Percentiles rank a stretch among this genome's conserved stretches.
Evolutionary conservation across 1,284 basidiomycete genomes (phyloP).

Genomic region (Tylopilus sp.): DNA sequence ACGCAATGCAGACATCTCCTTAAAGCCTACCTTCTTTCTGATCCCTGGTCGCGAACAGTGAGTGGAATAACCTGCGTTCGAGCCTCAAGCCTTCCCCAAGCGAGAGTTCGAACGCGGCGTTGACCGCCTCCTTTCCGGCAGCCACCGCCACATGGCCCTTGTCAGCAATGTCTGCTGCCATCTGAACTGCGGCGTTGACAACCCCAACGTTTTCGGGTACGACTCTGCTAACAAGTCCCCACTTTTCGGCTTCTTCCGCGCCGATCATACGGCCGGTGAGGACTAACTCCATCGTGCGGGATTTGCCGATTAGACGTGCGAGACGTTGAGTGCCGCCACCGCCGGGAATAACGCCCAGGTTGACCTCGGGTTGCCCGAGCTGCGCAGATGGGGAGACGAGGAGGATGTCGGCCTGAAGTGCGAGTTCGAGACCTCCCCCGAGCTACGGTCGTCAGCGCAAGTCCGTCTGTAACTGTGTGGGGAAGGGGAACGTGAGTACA

Average conservation of each 20-base stretch:
- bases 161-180: slow-evolving; percentile 78
- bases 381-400: slow-evolving; percentile 90
- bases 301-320: slow-evolving; percentile 86
- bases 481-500: slow-evolving; percentile 27
- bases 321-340: slow-evolving; percentile 85
- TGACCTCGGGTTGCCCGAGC: slow-evolving; percentile 98
- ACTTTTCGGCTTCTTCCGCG: slow-evolving; percentile 82
- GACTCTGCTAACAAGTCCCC: slow-evolving; percentile 82
- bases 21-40: slow-evolving; percentile 86
- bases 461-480: no score
- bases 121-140: slow-evolving; percentile 95
- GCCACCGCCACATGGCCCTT: slow-evolving; percentile 86
- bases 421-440: slow-evolving; percentile 95
- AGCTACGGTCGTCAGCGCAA: slow-evolving; percentile 47
- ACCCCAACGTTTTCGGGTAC: slow-evolving; percentile 77
- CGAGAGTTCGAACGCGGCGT: slow-evolving; percentile 83
- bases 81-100: slow-evolving; percentile 83
- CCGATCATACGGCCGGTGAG: slow-evolving; percentile 82
- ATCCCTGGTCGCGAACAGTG: slow-evolving; percentile 91
- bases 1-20: not conserved
- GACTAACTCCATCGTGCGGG: slow-evolving; percentile 92
- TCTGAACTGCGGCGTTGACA: slow-evolving; percentile 83
- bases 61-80: slow-evolving; percentile 90
- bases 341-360: slow-evolving; percentile 94
- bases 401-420: slow-evolving; percentile 96